phyloP scores from a whole-genome alignment of 2,329 filamentous ascomycete genomes.

The Trichophyton simii region DNA sequence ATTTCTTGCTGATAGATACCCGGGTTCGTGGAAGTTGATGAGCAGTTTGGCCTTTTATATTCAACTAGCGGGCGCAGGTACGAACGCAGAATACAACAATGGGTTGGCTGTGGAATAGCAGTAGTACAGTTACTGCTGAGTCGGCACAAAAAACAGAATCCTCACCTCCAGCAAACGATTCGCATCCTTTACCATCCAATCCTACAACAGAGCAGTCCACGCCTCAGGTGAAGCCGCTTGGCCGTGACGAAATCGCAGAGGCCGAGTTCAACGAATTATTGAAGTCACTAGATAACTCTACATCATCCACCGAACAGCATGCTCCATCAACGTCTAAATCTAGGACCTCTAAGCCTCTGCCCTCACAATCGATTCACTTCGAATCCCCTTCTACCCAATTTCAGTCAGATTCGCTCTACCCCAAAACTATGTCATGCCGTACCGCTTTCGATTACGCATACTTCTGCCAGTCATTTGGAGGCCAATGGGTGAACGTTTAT shows the following conservation, averaged over 20 bases:
- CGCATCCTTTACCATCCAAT: neutral
- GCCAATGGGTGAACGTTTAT: slow-evolving; percentile 86
- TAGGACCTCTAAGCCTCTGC: slow-evolving; percentile 16
- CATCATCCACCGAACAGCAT: slow-evolving; percentile 6
- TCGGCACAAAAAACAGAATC: neutral
- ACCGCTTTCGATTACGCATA: slow-evolving; percentile 85
- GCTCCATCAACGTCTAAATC: slow-evolving; percentile 12
- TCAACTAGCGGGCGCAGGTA: neutral
- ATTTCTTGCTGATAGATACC: neutral
- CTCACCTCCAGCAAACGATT: neutral
- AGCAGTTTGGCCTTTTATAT: too few relatives aligned
- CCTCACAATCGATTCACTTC: slow-evolving; percentile 4
- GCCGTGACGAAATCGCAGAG: slow-evolving; percentile 39
- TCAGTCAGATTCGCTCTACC: slow-evolving; percentile 58
- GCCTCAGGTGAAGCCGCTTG: neutral
- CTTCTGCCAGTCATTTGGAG: slow-evolving; percentile 83
- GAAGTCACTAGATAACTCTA: slow-evolving; percentile 33
- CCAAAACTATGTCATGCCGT: slow-evolving; percentile 75
- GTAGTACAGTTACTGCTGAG: neutral
- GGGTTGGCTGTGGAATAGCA: slow-evolving; percentile 35
- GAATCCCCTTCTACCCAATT: slow-evolving; percentile 21
- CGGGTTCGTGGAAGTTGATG: too few relatives aligned
- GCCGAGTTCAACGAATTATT: slow-evolving; percentile 44
- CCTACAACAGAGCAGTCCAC: neutral
- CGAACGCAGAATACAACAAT: slow-evolving; percentile 19